Percentiles rank a stretch among this genome's conserved stretches.
These are phyloP conservation scores for Tarenaya hassleriana DNA, from an alignment of 345 rosid species.

Conservation along the genomic window DNA sequence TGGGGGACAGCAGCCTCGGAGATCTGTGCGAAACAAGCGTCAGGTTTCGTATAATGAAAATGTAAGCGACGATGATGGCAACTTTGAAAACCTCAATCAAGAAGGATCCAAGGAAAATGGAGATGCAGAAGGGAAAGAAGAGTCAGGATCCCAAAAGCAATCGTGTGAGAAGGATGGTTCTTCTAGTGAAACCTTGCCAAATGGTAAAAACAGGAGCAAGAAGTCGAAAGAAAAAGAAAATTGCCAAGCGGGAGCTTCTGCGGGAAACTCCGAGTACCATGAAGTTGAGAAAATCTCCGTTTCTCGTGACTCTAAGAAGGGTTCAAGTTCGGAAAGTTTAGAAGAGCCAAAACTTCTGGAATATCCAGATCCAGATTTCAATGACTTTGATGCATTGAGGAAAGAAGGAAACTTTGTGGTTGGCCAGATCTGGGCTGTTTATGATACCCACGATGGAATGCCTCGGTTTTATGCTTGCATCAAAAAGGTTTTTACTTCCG, in stretches of 20 bases:
- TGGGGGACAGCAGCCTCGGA: slow-evolving; percentile 39
- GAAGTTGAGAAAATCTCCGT: slow-evolving; percentile 1
- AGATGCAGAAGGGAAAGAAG: slow-evolving; percentile 17
- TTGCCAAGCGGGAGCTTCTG: slow-evolving; percentile 27
- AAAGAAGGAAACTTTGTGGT: slow-evolving; percentile 37
- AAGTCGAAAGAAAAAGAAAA: slow-evolving; percentile 22
- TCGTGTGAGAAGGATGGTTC: background rate
- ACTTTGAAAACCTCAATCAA: slow-evolving; percentile 24
- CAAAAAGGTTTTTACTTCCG: slow-evolving; percentile 38
- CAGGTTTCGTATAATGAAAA: slow-evolving; percentile 59
- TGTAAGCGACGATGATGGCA: slow-evolving; percentile 46
- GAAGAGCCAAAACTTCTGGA: slow-evolving; percentile 26
- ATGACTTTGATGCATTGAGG: slow-evolving; percentile 52
- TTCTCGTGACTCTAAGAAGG: slow-evolving; percentile 14
- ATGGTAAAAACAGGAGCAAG: slow-evolving; percentile 13
- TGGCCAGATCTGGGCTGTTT: slow-evolving; percentile 76
- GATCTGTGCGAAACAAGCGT: slow-evolving; percentile 63
- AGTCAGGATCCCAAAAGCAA: slow-evolving; percentile 8
- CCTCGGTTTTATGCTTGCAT: slow-evolving; percentile 82
- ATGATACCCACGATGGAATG: slow-evolving; percentile 56
- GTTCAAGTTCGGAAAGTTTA: slow-evolving; percentile 25
- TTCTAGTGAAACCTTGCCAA: slow-evolving; percentile 19
- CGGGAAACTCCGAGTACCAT: slow-evolving; percentile 7
- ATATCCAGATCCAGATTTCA: slow-evolving; percentile 61
- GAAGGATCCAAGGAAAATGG: slow-evolving; percentile 12